A percentile compares a stretch with the other conserved stretches of the same genome.
phyloP scores from a whole-genome alignment of 106 monocot species.

The Dendrobium officinale region DNA sequence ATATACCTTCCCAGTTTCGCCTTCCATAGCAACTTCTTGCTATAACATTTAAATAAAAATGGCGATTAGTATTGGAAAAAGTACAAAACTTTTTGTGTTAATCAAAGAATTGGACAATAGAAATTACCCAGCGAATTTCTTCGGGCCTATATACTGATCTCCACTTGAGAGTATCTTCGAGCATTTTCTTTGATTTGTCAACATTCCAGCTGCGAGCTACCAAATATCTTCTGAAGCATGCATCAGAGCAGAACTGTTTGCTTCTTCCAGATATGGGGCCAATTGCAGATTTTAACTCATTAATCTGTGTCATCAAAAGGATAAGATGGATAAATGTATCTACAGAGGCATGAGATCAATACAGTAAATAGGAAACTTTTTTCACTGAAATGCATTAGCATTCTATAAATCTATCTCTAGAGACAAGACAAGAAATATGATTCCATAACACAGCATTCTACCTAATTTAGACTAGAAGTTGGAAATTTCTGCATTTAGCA shows the following conservation, averaged over 20 bases:
- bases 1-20: conserved; percentile 83
- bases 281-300: conserved; percentile 48
- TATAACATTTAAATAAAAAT: conserved; percentile 12
- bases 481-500: too few relatives aligned
- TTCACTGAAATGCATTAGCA: too few relatives aligned
- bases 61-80: background rate
- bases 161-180: conserved; percentile 79
- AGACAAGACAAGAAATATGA: too few relatives aligned
- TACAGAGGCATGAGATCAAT: too few relatives aligned
- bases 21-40: conserved; percentile 70
- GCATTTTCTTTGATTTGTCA: conserved; percentile 71
- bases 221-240: conserved; percentile 69
- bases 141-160: conserved; percentile 66
- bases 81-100: background rate
- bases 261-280: conserved; percentile 42
- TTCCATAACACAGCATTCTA: too few relatives aligned
- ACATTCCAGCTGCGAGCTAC: conserved; percentile 78
- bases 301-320: conserved; percentile 28
- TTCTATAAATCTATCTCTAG: too few relatives aligned
- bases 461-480: too few relatives aligned
- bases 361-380: too few relatives aligned
- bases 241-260: conserved; percentile 45
- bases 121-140: conserved; percentile 70
- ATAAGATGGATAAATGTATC: too few relatives aligned
- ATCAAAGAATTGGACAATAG: background rate